These are phyloP conservation scores for Withania somnifera DNA, from an alignment of 305 asterid genomes.

Conservation along the genomic window DNA sequence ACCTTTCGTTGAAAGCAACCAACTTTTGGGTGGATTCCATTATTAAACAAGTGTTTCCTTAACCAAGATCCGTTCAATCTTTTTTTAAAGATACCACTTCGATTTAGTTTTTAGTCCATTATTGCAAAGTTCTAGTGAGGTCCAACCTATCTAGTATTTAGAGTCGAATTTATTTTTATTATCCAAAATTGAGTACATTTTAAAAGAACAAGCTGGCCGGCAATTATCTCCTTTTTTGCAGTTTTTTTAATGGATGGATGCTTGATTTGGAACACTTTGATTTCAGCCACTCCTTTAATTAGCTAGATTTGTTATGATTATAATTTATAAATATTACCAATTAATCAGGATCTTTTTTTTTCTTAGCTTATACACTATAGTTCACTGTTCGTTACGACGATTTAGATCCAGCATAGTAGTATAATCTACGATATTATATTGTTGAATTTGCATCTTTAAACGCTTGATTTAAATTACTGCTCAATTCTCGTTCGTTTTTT, in stretches of 20 bases:
- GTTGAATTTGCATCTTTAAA: background rate
- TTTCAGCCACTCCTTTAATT: background rate
- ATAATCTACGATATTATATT: background rate
- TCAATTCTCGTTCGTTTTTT: background rate
- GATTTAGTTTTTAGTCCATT: background rate
- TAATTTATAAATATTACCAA: background rate
- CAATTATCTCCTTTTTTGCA: background rate
- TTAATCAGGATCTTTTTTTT: background rate
- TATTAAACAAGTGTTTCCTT: background rate
- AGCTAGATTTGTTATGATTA: background rate
- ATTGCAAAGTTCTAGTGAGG: background rate
- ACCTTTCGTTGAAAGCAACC: background rate
- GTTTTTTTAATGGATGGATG: background rate
- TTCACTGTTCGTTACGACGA: background rate
- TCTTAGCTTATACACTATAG: background rate
- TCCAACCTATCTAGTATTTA: background rate
- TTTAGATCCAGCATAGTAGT: background rate
- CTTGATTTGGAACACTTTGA: conserved; percentile 1
- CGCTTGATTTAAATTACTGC: background rate
- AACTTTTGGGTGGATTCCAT: background rate
- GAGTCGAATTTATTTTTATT: background rate
- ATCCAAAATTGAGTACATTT: background rate
- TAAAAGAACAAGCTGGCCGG: background rate
- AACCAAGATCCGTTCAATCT: conserved; percentile 4
- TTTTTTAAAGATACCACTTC: background rate